Conservation (phyloP, 257 asterid genomes). For the Apocynum venetum region DNA sequence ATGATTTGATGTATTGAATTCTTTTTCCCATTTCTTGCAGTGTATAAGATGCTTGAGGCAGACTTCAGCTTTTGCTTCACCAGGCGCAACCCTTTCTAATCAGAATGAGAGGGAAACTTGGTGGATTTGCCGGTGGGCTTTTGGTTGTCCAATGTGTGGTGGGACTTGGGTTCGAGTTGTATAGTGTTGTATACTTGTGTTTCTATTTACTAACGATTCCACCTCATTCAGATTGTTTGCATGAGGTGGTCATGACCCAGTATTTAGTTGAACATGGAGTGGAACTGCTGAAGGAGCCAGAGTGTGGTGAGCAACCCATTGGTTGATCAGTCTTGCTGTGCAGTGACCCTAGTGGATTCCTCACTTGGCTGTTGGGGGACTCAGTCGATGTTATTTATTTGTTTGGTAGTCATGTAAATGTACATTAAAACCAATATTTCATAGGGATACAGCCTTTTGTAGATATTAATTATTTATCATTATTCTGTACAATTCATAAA, state of each 20-base stretch:
- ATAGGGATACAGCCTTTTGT: neutral
- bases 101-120: constrained; percentile 78
- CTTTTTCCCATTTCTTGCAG: constrained; percentile 36
- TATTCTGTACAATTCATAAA: neutral
- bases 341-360: neutral
- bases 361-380: neutral
- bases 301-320: neutral
- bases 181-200: constrained; percentile 18
- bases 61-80: constrained; percentile 80
- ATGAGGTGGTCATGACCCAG: neutral
- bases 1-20: neutral
- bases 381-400: neutral
- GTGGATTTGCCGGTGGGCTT: constrained; percentile 98
- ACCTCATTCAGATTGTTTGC: neutral
- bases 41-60: constrained; percentile 98
- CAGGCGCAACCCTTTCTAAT: constrained; percentile 42
- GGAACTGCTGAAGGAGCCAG: neutral
- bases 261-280: neutral
- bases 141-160: constrained; percentile 98
- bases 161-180: constrained; percentile 97
- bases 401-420: neutral
- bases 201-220: neutral
- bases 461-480: no score
- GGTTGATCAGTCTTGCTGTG: neutral
- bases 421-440: neutral